Conservation (phyloP, 140 eudicot genomes). For the Erigeron philadelphicus region DNA sequence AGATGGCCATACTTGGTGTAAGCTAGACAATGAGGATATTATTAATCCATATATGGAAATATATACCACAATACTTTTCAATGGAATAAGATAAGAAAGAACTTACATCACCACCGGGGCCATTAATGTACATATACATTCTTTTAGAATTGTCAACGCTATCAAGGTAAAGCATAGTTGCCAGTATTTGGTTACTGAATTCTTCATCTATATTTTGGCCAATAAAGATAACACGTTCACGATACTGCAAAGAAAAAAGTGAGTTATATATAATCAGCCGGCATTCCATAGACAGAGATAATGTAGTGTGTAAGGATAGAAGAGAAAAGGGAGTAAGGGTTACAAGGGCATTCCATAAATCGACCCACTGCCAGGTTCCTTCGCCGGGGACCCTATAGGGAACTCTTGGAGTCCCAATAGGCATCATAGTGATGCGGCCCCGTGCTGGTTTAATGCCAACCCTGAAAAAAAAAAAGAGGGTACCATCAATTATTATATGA, state of each 20-base stretch:
- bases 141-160: slow-evolving; percentile 38
- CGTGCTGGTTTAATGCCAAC: slow-evolving; percentile 50
- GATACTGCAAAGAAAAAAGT: slow-evolving; percentile 47
- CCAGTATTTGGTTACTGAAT: slow-evolving; percentile 66
- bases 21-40: slow-evolving; percentile 38
- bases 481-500: not conserved
- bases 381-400: slow-evolving; percentile 57
- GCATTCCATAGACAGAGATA: not conserved
- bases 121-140: slow-evolving; percentile 33
- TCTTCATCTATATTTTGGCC: slow-evolving; percentile 66
- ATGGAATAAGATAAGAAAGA: slow-evolving; percentile 13
- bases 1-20: slow-evolving; percentile 76
- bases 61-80: too few relatives aligned
- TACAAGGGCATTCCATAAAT: slow-evolving; percentile 59
- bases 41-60: not conserved
- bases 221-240: slow-evolving; percentile 49
- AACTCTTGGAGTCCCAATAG: slow-evolving; percentile 75
- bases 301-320: not conserved
- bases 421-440: slow-evolving; percentile 72
- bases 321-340: slow-evolving; percentile 17
- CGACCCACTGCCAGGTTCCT: slow-evolving; percentile 80
- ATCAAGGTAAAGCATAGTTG: slow-evolving; percentile 84
- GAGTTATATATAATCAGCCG: not conserved
- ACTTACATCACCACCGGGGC: slow-evolving; percentile 82
- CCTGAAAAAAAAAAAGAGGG: slow-evolving; percentile 32